Percentiles rank a stretch among this genome's conserved stretches.
Conservation (phyloP, 225 moss, liverwort and hornwort species). For the Sphagnum tenellum region DNA sequence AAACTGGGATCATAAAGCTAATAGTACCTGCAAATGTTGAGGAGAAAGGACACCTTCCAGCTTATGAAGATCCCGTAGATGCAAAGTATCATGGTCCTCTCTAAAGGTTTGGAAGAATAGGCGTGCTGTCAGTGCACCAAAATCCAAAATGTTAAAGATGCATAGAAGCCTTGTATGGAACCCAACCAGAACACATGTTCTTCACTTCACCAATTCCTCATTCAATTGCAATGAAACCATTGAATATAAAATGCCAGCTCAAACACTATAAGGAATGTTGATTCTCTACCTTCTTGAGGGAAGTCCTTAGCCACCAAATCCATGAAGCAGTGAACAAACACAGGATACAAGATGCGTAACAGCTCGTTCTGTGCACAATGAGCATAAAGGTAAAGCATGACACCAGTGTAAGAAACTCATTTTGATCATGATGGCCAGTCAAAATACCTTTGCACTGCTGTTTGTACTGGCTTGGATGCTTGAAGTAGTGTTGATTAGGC, state of each 20-base stretch:
- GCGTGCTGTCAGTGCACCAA: constrained; percentile 33
- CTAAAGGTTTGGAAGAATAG: constrained; percentile 71
- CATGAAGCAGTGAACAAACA: constrained; percentile 89
- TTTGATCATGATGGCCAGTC: too few species aligned
- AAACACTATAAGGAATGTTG: neutral
- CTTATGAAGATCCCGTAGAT: constrained; percentile 72
- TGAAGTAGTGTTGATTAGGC: too few species aligned
- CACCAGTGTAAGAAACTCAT: too few species aligned
- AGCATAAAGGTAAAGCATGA: too few species aligned
- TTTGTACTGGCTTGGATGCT: too few species aligned
- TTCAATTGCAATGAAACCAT: too few species aligned
- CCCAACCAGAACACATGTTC: too few species aligned
- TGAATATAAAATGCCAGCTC: too few species aligned
- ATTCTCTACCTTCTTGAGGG: constrained; percentile 49
- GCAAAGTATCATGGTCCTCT: constrained; percentile 80
- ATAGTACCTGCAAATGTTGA: constrained; percentile 68
- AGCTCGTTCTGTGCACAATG: constrained; percentile 54
- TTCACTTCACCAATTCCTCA: too few species aligned
- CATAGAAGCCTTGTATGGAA: too few species aligned
- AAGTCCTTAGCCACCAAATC: constrained; percentile 89
- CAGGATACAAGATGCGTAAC: constrained; percentile 80
- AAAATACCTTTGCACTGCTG: too few species aligned
- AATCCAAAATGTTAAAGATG: too few species aligned
- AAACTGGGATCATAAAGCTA: neutral
- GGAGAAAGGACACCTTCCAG: constrained; percentile 81